Evolutionary conservation across 2,329 filamentous ascomycete genomes (phyloP).

Genomic region (Aureobasidium sp.): DNA sequence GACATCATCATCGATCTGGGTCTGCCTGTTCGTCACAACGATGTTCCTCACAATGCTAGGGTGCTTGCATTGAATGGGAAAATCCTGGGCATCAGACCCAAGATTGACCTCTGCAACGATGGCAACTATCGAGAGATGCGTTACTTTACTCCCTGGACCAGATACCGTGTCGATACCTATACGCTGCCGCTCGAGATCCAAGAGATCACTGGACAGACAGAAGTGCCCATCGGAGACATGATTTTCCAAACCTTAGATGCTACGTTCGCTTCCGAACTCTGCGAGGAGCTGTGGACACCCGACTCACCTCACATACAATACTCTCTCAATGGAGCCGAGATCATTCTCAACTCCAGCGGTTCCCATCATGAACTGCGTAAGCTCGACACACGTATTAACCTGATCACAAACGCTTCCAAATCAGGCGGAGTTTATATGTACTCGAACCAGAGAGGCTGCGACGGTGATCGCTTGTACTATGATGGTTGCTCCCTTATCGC

Average conservation of each 20-base stretch:
- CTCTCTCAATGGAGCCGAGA: slow-evolving; percentile 59
- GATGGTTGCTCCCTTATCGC: slow-evolving; percentile 58
- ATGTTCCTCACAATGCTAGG: slow-evolving; percentile 58
- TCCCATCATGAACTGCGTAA: slow-evolving; percentile 64
- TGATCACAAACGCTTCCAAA: slow-evolving; percentile 63
- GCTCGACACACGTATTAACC: slow-evolving; percentile 51
- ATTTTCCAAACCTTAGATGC: slow-evolving; percentile 57
- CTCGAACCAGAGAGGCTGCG: slow-evolving; percentile 52
- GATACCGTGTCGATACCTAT: slow-evolving; percentile 56
- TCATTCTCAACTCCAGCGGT: slow-evolving; percentile 57
- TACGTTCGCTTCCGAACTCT: slow-evolving; percentile 57
- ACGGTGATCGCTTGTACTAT: slow-evolving; percentile 56
- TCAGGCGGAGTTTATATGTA: slow-evolving; percentile 57
- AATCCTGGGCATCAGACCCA: slow-evolving; percentile 65
- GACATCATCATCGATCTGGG: slow-evolving; percentile 54
- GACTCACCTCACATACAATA: slow-evolving; percentile 51
- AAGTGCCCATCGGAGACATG: slow-evolving; percentile 62
- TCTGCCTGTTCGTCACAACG: slow-evolving; percentile 54
- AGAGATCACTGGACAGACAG: slow-evolving; percentile 48
- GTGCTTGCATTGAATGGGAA: slow-evolving; percentile 59
- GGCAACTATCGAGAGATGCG: slow-evolving; percentile 48
- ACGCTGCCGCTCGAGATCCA: slow-evolving; percentile 54
- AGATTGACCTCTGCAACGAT: slow-evolving; percentile 64
- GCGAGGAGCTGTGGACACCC: slow-evolving; percentile 61
- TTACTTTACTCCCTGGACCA: slow-evolving; percentile 58